phyloP scores from a whole-genome alignment of 257 asterid genomes.

The Schizonepeta tenuifolia region DNA sequence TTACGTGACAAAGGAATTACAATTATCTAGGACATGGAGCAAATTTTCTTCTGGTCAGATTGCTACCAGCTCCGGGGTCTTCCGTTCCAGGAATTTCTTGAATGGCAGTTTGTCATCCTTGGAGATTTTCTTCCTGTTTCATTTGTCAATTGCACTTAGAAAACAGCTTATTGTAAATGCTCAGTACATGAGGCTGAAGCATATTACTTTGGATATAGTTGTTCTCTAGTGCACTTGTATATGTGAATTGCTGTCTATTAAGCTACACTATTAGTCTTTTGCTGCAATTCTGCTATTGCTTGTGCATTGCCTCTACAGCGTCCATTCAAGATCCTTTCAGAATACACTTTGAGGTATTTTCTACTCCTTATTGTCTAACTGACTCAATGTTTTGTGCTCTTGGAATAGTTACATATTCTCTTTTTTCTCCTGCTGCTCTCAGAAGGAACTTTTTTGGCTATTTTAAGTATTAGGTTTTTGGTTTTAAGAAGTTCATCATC shows the following conservation, averaged over 20 bases:
- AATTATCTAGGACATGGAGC: constrained; percentile 86
- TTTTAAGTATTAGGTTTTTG: constrained; percentile 40
- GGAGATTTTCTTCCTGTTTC: constrained; percentile 77
- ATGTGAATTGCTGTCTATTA: constrained; percentile 54
- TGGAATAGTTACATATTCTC: constrained; percentile 15
- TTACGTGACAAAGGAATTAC: constrained; percentile 47
- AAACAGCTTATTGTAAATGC: constrained; percentile 49
- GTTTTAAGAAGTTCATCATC: constrained; percentile 11
- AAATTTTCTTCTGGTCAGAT: constrained; percentile 62
- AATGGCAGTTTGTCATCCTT: constrained; percentile 73
- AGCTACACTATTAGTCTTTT: constrained; percentile 38
- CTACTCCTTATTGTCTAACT: constrained; percentile 10
- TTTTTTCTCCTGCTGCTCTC: constrained; percentile 33
- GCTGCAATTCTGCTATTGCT: constrained; percentile 37
- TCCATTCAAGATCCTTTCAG: constrained; percentile 45
- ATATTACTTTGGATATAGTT: constrained; percentile 48
- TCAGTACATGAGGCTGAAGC: constrained; percentile 54
- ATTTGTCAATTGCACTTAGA: constrained; percentile 86
- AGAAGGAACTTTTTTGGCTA: constrained; percentile 35
- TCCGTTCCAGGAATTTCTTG: constrained; percentile 81
- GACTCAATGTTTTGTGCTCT: constrained; percentile 17
- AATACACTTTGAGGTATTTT: constrained; percentile 54
- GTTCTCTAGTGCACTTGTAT: constrained; percentile 52
- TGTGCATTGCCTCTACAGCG: constrained; percentile 47
- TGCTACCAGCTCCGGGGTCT: constrained; percentile 56